Evolutionary conservation across 768 basidiomycete genomes (phyloP).

Genomic region (Suillus placidus): DNA sequence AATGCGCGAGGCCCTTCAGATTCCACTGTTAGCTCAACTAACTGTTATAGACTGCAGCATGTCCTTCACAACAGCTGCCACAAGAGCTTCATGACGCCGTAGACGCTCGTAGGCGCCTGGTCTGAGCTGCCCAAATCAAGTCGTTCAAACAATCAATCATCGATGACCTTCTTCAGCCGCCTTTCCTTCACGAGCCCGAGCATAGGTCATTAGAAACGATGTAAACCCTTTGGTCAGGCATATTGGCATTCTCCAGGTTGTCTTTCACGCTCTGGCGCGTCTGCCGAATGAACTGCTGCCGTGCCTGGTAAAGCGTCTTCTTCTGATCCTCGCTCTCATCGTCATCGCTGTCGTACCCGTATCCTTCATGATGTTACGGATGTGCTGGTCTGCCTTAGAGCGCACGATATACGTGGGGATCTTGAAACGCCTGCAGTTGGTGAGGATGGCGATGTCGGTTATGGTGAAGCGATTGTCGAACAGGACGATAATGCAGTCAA

Average conservation of each 20-base stretch:
- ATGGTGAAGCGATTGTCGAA: conserved; percentile 37
- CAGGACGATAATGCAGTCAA: conserved; percentile 38
- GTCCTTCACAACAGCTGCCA: not conserved
- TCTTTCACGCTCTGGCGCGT: conserved; percentile 27
- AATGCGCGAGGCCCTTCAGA: not conserved
- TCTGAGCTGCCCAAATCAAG: conserved; percentile 19
- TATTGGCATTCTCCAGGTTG: conserved; percentile 27
- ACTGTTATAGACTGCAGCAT: not conserved
- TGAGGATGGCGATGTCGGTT: conserved; percentile 38
- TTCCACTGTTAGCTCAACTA: not conserved
- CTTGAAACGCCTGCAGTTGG: conserved; percentile 31
- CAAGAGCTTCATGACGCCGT: not conserved
- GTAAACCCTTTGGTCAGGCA: conserved; percentile 34
- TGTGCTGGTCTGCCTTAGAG: conserved; percentile 40
- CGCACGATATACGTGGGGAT: conserved; percentile 40
- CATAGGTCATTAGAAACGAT: conserved; percentile 28
- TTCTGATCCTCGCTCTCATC: conserved; percentile 13
- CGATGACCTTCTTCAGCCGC: conserved; percentile 25
- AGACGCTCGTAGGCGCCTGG: not conserved
- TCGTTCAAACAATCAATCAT: conserved; percentile 35
- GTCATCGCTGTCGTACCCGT: conserved; percentile 30
- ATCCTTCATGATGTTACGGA: conserved; percentile 29
- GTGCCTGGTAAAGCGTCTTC: conserved; percentile 27
- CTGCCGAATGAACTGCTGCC: conserved; percentile 30
- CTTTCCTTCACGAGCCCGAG: conserved; percentile 28